A percentile compares a stretch with the other conserved stretches of the same genome.
Conservation (phyloP, 805 yeast species). For the Komagataella ulmi region DNA sequence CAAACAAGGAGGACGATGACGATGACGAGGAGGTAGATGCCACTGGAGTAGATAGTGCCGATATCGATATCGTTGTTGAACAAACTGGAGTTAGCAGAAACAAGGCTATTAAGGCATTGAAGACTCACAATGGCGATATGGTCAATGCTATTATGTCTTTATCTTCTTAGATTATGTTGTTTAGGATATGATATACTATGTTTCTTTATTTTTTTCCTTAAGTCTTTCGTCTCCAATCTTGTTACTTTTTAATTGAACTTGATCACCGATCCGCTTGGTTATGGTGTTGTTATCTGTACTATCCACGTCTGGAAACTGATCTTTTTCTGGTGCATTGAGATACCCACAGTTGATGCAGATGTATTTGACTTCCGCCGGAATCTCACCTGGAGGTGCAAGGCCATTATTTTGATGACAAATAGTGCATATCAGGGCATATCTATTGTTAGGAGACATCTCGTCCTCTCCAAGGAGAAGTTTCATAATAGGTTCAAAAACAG, state of each 20-base stretch:
- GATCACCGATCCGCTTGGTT: background rate
- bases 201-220: too few relatives aligned
- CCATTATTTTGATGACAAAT: slow-evolving; percentile 68
- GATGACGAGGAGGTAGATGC: slow-evolving; percentile 73
- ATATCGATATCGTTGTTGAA: slow-evolving; percentile 75
- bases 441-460: slow-evolving; percentile 41
- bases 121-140: slow-evolving; percentile 81
- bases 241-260: background rate
- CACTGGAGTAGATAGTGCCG: slow-evolving; percentile 70
- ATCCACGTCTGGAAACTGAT: background rate
- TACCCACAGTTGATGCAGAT: slow-evolving; percentile 55
- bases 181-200: background rate
- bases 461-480: slow-evolving; percentile 44
- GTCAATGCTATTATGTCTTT: slow-evolving; percentile 92
- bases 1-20: slow-evolving; percentile 22
- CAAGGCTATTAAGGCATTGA: slow-evolving; percentile 86
- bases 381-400: slow-evolving; percentile 58
- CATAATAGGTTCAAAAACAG: slow-evolving; percentile 26
- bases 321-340: slow-evolving; percentile 13
- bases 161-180: slow-evolving; percentile 9
- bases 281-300: background rate
- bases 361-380: slow-evolving; percentile 37
- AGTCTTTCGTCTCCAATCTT: background rate
- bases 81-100: slow-evolving; percentile 84
- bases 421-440: slow-evolving; percentile 63